Conservation (phyloP, 805 yeast genomes). For the Yamadazyma insecticola region DNA sequence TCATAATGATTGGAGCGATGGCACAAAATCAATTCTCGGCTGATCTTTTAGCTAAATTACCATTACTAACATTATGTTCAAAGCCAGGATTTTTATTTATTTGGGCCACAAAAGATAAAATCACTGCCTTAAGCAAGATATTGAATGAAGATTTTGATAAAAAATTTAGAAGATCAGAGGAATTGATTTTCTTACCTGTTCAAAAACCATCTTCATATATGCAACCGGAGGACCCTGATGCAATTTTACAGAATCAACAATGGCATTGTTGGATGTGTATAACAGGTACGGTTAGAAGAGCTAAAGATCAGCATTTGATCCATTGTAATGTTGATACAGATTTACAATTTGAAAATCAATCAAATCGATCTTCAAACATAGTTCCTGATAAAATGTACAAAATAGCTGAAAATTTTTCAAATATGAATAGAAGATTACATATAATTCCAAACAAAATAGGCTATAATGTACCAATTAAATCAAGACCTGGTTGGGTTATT, state of each 20-base stretch:
- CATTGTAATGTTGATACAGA: conserved; percentile 94
- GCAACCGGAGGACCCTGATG: conserved; percentile 31
- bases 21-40: conserved; percentile 67
- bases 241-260: conserved; percentile 63
- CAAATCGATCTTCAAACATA: conserved; percentile 17
- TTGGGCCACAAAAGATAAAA: conserved; percentile 80
- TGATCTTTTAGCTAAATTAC: conserved; percentile 59
- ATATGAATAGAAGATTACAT: conserved; percentile 77
- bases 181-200: conserved; percentile 76
- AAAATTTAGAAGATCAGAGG: conserved; percentile 85
- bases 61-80: conserved; percentile 68
- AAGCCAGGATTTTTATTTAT: conserved; percentile 83
- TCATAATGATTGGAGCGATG: conserved; percentile 86
- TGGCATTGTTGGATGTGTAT: conserved; percentile 99
- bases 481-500: conserved; percentile 88
- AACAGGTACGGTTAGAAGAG: conserved; percentile 87
- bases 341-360: conserved; percentile 56
- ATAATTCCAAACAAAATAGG: conserved; percentile 76
- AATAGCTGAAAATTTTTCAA: conserved; percentile 85
- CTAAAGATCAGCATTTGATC: conserved; percentile 77
- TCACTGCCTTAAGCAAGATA: conserved; percentile 55
- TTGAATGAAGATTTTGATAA: conserved; percentile 49
- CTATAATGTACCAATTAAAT: conserved; percentile 53
- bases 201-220: conserved; percentile 65
- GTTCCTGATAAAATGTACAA: conserved; percentile 71